phyloP scores from a whole-genome alignment of 164 flowering plant species.

The Akebia trifoliata region DNA sequence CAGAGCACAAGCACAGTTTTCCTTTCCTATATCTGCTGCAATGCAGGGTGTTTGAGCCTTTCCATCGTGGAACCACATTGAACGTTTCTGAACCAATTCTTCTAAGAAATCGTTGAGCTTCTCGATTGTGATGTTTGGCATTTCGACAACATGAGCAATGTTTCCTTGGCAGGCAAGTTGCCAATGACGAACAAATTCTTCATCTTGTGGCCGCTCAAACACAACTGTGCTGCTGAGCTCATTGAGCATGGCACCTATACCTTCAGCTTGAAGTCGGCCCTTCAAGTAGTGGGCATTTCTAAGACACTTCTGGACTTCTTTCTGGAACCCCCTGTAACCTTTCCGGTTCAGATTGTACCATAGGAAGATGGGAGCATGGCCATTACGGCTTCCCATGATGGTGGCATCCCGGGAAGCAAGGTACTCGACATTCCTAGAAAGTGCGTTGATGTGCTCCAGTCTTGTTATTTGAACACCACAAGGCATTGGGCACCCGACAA shows the following conservation, averaged over 20 bases:
- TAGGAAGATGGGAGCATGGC: slow-evolving; percentile 93
- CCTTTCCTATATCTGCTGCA: slow-evolving; percentile 59
- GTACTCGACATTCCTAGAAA: slow-evolving; percentile 89
- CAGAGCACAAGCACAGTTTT: slow-evolving; percentile 55
- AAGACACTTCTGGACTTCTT: slow-evolving; percentile 92
- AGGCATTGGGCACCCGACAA: slow-evolving; percentile 97
- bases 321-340: slow-evolving; percentile 91
- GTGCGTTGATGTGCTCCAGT: slow-evolving; percentile 74
- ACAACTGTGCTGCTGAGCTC: slow-evolving; percentile 98
- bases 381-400: slow-evolving; percentile 95
- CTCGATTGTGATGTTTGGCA: slow-evolving; percentile 80
- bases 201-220: slow-evolving; percentile 81
- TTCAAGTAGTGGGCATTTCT: slow-evolving; percentile 88
- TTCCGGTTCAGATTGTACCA: slow-evolving; percentile 91
- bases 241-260: slow-evolving; percentile 89
- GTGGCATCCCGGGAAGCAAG: slow-evolving; percentile 97
- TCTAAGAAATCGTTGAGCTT: slow-evolving; percentile 68
- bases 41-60: slow-evolving; percentile 56
- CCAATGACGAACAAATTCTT: slow-evolving; percentile 83
- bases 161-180: slow-evolving; percentile 94
- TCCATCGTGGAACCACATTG: slow-evolving; percentile 60
- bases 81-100: slow-evolving; percentile 50
- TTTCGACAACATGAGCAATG: slow-evolving; percentile 90
- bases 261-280: slow-evolving; percentile 61
- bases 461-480: slow-evolving; percentile 95